Evolutionary conservation across 83 land plant genomes (phyloP), one percentile per base, ranked within the genome.

Genomic region (Picea abies): DNA sequence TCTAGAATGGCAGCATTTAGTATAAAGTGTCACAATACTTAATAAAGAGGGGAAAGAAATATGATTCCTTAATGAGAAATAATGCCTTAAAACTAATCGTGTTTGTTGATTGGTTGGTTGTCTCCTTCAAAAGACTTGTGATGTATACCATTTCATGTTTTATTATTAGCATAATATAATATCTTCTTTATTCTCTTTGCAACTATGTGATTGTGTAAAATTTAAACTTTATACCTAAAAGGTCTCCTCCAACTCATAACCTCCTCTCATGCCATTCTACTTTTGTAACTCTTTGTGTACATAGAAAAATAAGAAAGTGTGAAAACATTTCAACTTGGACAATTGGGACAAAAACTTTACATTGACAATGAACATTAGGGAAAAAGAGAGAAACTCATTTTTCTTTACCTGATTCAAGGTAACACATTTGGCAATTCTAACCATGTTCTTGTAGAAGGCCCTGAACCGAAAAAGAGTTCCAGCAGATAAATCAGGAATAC

Each of bases 361-460:
- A 1, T 32, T 61, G 23, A 25, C 37, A 11, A 65, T 29, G 60
- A 81, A 65, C 6, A 79, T 52, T 26, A 12, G 15, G 23, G 49
- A 76, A n/a, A n/a, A 20, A 63, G 4, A 65, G 44, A 41, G 19
- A 26, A 26, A n/a, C 47, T 44, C 14, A 37, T n/a, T n/a, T 16
- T 65, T 10, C 29, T 79, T 83, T 62, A 97, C 99, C 93, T 97
- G 97, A 88, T 97, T 97, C 6, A 88, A 82, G 35, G 99, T 97
- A 20, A 97, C 98, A 86, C 98, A 93, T 81, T 93, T 96, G 17
- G 88, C 89, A 86, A 97, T 90, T 86, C 85, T 88, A 64, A 94
- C 94, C 93, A 96, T 96, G 84, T 97, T 97, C 76, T 89, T 80
- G 86, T 97, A 96, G 82, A 97, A 95, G 47, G 83, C 90, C 75